Evolutionary conservation across 1,284 basidiomycete species (phyloP), one percentile per base, ranked within the genome.

Genomic region (Paramarasmius palmivorus): DNA sequence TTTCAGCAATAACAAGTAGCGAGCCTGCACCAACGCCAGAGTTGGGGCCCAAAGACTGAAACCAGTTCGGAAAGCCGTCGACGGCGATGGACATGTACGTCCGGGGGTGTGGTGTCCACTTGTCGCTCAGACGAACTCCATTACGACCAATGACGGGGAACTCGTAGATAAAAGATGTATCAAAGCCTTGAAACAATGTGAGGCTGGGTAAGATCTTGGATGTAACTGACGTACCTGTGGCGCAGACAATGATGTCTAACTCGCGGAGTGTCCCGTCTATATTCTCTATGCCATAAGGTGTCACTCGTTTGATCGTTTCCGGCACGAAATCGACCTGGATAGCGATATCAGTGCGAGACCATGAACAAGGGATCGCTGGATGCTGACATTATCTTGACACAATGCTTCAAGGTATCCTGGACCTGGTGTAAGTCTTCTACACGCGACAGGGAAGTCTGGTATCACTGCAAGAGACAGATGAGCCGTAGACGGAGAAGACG

Each of bases 361-460:
- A 20, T 19, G 8, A 1, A 15, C 6, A n/a, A 29, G 12, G 8
- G 19, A 17, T 19, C 7, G 4, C 32, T 17, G 8, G 19, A 46
- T 4, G 60, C 70, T 41, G 52, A 83, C 83, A 61, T 86, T 86
- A 50, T 81, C 78, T 63, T 79, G 72, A 57, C 78, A 80, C 7
- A 87, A 65, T 0, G 86, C 80, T 60, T 86, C 83, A 22, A 88
- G 71, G 63, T 84, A 88, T 2, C 84, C 83, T 29, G 83, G 83
- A 0, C 83, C 85, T 2, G 85, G 84, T 0, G 85, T 87, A 38
- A 86, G 65, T 37, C 85, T 73, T 32, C 82, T 73, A 63, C 83
- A 86, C 8, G 71, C 74, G 12, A 84, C 78, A 3, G 77, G 70
- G 60, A 86, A 86, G 46, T 76, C 74, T 2, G 84, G 84, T 19